Evolutionary conservation across 331 rosid species (phyloP).

Genomic region (Dryas integrifolia): DNA sequence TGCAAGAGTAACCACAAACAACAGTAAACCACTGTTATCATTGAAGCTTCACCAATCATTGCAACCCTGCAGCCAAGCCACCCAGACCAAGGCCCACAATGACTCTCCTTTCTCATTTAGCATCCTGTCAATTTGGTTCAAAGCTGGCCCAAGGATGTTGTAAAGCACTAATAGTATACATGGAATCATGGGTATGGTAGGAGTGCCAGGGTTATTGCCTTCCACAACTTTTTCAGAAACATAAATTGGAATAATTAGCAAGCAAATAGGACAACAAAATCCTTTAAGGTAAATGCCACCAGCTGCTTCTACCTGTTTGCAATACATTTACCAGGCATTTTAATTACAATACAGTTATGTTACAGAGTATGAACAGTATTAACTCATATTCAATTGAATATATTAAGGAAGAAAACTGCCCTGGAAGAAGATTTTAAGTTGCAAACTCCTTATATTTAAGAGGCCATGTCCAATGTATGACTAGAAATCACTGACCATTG

Average conservation of each 20-base stretch:
- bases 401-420: not conserved
- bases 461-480: not conserved
- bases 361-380: not conserved
- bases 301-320: not conserved
- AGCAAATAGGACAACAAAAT: not conserved
- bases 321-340: not conserved
- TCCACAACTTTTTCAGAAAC: not conserved
- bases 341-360: not conserved
- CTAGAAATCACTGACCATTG: slow-evolving; percentile 53
- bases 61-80: no score
- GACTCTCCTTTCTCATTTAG: no score
- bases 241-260: not conserved
- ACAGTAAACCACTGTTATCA: no score
- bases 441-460: not conserved
- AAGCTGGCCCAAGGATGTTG: no score
- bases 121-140: no score
- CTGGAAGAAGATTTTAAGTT: not conserved
- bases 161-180: no score
- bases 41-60: no score
- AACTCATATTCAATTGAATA: not conserved
- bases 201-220: no score
- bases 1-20: no score
- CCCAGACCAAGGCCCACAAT: no score
- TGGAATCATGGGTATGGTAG: no score
- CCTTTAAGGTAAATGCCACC: not conserved